These are phyloP conservation scores for Rutstroemia sp. DNA, from an alignment of 2,329 filamentous ascomycete species.

Conservation along the genomic window DNA sequence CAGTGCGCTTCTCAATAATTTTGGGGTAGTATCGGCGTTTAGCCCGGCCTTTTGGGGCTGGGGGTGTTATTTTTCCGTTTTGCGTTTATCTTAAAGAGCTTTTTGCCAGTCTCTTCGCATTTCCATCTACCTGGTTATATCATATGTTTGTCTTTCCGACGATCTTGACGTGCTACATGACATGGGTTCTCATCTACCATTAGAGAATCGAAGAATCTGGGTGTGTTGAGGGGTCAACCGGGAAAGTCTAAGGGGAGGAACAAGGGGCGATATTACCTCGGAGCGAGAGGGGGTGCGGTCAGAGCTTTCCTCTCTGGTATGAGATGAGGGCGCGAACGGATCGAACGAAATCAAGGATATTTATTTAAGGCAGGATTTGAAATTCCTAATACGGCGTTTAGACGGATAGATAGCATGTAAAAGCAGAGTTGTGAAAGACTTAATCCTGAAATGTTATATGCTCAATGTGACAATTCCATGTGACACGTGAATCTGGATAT, in stretches of 20 bases:
- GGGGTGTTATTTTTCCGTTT: not conserved
- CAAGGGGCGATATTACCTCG: not conserved
- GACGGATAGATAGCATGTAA: constrained; percentile 9
- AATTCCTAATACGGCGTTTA: constrained; percentile 9
- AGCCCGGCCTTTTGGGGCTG: constrained; percentile 1
- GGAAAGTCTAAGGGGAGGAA: not conserved
- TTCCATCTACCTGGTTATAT: constrained; percentile 6
- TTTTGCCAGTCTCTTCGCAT: constrained; percentile 7
- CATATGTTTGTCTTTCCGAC: constrained; percentile 5
- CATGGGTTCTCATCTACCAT: not conserved
- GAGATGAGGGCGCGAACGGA: not conserved
- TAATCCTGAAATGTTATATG: not conserved
- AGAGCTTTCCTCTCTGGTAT: not conserved
- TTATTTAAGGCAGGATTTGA: not conserved
- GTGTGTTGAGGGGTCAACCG: not conserved
- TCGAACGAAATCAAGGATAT: not conserved
- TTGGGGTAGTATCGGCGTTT: constrained; percentile 7
- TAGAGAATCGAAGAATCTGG: not conserved
- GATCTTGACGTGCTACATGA: not conserved
- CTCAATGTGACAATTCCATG: not conserved
- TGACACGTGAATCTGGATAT: no score
- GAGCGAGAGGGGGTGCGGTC: not conserved
- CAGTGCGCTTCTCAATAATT: constrained; percentile 80
- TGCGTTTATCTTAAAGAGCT: constrained; percentile 2
- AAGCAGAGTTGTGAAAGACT: not conserved